phyloP scores from a whole-genome alignment of 2,329 filamentous ascomycete species.

The Claviceps arundinis region DNA sequence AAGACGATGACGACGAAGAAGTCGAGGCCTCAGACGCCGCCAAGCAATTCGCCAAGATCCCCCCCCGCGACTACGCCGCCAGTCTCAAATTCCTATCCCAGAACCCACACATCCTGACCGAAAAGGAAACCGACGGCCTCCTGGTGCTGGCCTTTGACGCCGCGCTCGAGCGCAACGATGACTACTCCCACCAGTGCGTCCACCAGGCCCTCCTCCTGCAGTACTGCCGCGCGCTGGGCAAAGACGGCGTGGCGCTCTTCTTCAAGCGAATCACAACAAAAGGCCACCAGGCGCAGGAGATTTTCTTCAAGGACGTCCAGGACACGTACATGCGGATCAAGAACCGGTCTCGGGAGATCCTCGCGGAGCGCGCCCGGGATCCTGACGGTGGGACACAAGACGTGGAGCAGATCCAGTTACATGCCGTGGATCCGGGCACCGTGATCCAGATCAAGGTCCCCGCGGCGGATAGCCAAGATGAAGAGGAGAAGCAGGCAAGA shows the following conservation, averaged over 20 bases:
- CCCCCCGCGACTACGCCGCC: constrained; percentile 56
- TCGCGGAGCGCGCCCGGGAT: constrained; percentile 37
- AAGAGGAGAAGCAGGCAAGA: constrained; percentile 49
- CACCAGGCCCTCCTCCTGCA: constrained; percentile 88
- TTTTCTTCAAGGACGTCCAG: constrained; percentile 89
- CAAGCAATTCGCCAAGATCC: constrained; percentile 72
- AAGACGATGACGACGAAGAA: constrained; percentile 58
- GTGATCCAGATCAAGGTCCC: constrained; percentile 83
- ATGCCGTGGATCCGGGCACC: constrained; percentile 87
- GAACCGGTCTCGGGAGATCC: constrained; percentile 60
- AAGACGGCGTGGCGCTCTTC: constrained; percentile 80
- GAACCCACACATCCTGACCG: constrained; percentile 65
- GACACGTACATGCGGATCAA: constrained; percentile 76
- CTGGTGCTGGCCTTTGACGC: constrained; percentile 86
- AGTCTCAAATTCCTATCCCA: constrained; percentile 65
- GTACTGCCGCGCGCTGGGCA: constrained; percentile 83
- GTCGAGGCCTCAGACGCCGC: constrained; percentile 65
- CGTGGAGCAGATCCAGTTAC: constrained; percentile 95
- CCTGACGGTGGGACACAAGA: constrained; percentile 17
- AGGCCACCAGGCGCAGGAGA: constrained; percentile 76
- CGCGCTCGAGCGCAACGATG: constrained; percentile 61
- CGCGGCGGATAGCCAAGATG: constrained; percentile 51
- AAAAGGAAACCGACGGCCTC: constrained; percentile 82
- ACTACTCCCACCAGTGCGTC: constrained; percentile 73
- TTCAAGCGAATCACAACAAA: constrained; percentile 90